Percentiles rank a stretch among this genome's conserved stretches.
phyloP scores from a whole-genome alignment of 441 rosid genomes.

The Croton setiger region DNA sequence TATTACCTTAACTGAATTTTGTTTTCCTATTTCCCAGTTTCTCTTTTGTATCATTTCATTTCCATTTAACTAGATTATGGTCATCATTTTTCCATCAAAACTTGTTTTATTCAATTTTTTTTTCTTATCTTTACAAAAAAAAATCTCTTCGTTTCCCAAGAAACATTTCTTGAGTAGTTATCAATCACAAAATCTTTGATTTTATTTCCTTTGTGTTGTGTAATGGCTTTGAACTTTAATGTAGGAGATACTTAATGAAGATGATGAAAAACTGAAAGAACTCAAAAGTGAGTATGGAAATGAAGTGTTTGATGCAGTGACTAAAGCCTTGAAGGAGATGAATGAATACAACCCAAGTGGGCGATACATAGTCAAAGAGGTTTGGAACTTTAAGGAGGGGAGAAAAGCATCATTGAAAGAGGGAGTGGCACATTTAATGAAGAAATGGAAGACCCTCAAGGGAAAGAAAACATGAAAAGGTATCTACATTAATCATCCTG shows the following conservation, averaged over 20 bases:
- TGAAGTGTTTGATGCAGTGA: constrained; percentile 37
- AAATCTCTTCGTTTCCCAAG: no score
- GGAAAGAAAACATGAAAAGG: constrained; percentile 29
- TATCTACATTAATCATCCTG: no score
- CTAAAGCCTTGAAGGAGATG: constrained; percentile 35
- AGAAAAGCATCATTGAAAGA: constrained; percentile 48
- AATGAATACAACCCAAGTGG: constrained; percentile 56
- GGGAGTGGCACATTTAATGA: constrained; percentile 27
- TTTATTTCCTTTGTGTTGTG: neutral
- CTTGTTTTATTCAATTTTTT: neutral
- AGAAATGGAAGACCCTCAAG: constrained; percentile 28
- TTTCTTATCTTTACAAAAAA: neutral
- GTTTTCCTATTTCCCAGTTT: neutral
- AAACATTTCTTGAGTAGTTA: neutral
- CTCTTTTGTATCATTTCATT: neutral
- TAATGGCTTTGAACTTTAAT: constrained; percentile 9
- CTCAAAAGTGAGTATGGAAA: constrained; percentile 36
- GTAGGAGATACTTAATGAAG: constrained; percentile 40
- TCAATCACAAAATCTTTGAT: neutral
- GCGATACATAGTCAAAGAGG: constrained; percentile 33
- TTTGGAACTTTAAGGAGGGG: constrained; percentile 42
- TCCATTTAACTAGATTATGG: neutral
- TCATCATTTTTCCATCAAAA: neutral
- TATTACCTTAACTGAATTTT: neutral
- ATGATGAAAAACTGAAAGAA: constrained; percentile 41